Conservation (phyloP, 306 rosid species). For the Castanea crenata region DNA sequence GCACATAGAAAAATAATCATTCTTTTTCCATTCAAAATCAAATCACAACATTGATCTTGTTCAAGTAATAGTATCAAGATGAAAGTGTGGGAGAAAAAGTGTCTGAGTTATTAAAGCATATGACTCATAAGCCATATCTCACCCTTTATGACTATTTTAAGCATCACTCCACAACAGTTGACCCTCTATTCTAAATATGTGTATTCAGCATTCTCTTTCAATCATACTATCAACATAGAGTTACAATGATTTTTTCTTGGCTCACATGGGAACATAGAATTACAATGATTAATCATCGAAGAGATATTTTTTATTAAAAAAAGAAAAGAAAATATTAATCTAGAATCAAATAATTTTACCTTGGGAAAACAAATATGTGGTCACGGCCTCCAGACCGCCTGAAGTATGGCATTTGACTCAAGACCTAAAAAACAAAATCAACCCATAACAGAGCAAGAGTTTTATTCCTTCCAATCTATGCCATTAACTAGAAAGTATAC, state of each 20-base stretch:
- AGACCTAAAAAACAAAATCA: slow-evolving; percentile 42
- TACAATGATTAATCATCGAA: too few species aligned
- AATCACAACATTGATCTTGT: too few species aligned
- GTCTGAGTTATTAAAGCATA: too few species aligned
- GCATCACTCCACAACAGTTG: background rate
- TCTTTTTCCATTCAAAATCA: background rate
- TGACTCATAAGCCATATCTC: background rate
- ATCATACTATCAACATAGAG: background rate
- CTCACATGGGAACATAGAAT: too few species aligned
- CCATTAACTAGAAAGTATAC: background rate
- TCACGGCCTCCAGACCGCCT: slow-evolving; percentile 91
- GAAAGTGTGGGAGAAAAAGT: too few species aligned
- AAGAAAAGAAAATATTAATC: background rate
- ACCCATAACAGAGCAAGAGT: background rate
- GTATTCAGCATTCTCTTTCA: background rate
- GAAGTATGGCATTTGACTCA: slow-evolving; percentile 93
- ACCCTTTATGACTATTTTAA: background rate
- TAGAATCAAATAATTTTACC: slow-evolving; percentile 37
- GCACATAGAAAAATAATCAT: background rate
- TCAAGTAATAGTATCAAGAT: too few species aligned
- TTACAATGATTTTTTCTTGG: background rate
- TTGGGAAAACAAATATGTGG: slow-evolving; percentile 92
- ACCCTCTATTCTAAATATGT: background rate
- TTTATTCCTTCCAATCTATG: too few species aligned
- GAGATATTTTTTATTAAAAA: too few species aligned